Conservation (phyloP, 2,329 filamentous ascomycete species). For the Epichloe glyceriae region DNA sequence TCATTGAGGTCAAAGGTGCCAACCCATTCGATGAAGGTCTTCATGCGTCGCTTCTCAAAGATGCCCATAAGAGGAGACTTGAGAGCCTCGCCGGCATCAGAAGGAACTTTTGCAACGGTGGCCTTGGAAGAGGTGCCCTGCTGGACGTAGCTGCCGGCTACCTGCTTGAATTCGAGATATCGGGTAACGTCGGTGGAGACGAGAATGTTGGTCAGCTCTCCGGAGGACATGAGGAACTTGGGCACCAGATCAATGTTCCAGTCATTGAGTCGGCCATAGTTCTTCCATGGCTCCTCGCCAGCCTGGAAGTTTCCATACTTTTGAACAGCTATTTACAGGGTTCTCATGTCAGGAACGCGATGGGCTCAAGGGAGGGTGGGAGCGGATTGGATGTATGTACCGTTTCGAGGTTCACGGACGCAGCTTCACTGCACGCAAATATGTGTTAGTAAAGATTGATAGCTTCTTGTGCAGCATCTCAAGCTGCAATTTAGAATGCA, state of each 20-base stretch:
- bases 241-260: slow-evolving; percentile 99
- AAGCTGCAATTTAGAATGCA: background rate
- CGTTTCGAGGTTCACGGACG: slow-evolving; percentile 91
- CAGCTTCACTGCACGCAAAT: slow-evolving; percentile 53
- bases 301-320: slow-evolving; percentile 74
- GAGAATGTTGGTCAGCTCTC: slow-evolving; percentile 96
- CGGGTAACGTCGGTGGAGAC: slow-evolving; percentile 86
- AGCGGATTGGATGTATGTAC: slow-evolving; percentile 34
- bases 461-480: background rate
- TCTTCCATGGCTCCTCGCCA: slow-evolving; percentile 91
- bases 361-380: slow-evolving; percentile 7
- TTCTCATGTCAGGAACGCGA: slow-evolving; percentile 9
- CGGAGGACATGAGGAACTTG: slow-evolving; percentile 97
- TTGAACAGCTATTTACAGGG: slow-evolving; percentile 64
- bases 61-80: slow-evolving; percentile 91
- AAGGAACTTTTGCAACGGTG: slow-evolving; percentile 92
- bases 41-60: slow-evolving; percentile 94
- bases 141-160: slow-evolving; percentile 93
- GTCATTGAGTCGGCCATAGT: slow-evolving; percentile 91
- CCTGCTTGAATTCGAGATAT: slow-evolving; percentile 87
- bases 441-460: slow-evolving; percentile 14
- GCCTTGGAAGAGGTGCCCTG: slow-evolving; percentile 71
- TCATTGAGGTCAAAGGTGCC: slow-evolving; percentile 75
- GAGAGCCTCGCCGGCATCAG: slow-evolving; percentile 80
- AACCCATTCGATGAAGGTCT: slow-evolving; percentile 93